These are phyloP conservation scores for Oryza meridionalis DNA, from an alignment of 176 grass and related monocot species.

Conservation along the genomic window DNA sequence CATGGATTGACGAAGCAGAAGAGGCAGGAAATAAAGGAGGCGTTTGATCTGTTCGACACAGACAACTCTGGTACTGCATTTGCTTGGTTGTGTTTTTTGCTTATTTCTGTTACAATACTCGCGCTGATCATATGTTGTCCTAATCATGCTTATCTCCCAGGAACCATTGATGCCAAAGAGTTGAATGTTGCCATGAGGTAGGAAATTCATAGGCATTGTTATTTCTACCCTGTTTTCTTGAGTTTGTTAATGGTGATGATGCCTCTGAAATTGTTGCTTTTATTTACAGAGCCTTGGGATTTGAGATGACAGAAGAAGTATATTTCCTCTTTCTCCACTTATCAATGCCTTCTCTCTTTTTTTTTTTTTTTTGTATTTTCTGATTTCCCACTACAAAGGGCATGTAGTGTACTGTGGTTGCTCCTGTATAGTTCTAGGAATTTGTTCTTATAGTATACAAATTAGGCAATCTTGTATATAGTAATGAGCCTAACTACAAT, in stretches of 20 bases:
- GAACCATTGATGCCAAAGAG: constrained; percentile 89
- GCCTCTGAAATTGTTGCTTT: constrained; percentile 27
- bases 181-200: constrained; percentile 98
- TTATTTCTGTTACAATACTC: neutral
- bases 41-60: constrained; percentile 90
- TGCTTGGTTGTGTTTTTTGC: neutral
- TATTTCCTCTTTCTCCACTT: neutral
- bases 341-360: neutral
- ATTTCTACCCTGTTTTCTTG: neutral
- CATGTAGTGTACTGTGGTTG: constrained; percentile 4
- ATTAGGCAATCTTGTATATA: neutral
- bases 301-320: constrained; percentile 96
- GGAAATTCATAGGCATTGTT: neutral
- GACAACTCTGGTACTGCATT: constrained; percentile 71
- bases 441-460: neutral
- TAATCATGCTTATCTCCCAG: constrained; percentile 41
- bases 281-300: constrained; percentile 84
- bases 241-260: neutral
- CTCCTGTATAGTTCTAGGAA: neutral
- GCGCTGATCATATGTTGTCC: neutral
- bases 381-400: neutral
- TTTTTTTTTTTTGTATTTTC: neutral
- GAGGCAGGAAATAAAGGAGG: constrained; percentile 89
- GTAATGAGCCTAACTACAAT: neutral
- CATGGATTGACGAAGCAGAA: constrained; percentile 70